Conservation (phyloP, 768 basidiomycete species). For the Mycena haematopus region DNA sequence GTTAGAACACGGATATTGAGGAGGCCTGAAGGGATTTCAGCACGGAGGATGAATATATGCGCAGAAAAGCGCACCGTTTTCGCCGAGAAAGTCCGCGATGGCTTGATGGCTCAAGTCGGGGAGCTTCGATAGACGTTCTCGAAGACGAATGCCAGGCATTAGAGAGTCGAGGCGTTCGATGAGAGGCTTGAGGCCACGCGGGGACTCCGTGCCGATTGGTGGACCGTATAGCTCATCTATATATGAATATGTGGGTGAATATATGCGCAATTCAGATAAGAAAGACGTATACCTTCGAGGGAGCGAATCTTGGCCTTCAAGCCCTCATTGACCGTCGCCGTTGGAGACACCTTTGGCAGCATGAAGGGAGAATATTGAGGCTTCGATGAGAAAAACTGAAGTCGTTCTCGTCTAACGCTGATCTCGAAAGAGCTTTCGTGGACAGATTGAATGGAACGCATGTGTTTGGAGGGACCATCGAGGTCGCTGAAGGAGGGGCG, state of each 20-base stretch:
- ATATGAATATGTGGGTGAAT: neutral
- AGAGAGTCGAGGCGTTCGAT: conserved; percentile 47
- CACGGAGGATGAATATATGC: conserved; percentile 1
- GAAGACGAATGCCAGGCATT: conserved; percentile 56
- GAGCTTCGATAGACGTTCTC: conserved; percentile 45
- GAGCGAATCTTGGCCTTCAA: conserved; percentile 32
- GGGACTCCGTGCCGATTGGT: conserved; percentile 48
- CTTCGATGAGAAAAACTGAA: conserved; percentile 31
- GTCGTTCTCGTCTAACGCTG: conserved; percentile 43
- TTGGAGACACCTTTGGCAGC: conserved; percentile 11
- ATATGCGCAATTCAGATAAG: conserved; percentile 14
- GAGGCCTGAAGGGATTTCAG: conserved; percentile 43
- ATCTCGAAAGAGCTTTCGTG: conserved; percentile 55
- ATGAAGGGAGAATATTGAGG: conserved; percentile 24
- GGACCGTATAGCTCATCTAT: conserved; percentile 51
- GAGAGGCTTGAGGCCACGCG: conserved; percentile 42
- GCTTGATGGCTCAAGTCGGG: conserved; percentile 45
- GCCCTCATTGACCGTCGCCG: conserved; percentile 15
- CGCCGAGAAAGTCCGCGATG: conserved; percentile 48
- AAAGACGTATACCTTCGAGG: conserved; percentile 40
- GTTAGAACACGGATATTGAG: conserved; percentile 53
- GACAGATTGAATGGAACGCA: conserved; percentile 48
- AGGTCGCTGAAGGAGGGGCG: conserved; percentile 48
- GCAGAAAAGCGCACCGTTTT: conserved; percentile 38
- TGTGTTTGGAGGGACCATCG: conserved; percentile 48